Base-by-base conservation (phyloP, 805 yeast species). In the Kodamaea neixiangensis region DNA sequence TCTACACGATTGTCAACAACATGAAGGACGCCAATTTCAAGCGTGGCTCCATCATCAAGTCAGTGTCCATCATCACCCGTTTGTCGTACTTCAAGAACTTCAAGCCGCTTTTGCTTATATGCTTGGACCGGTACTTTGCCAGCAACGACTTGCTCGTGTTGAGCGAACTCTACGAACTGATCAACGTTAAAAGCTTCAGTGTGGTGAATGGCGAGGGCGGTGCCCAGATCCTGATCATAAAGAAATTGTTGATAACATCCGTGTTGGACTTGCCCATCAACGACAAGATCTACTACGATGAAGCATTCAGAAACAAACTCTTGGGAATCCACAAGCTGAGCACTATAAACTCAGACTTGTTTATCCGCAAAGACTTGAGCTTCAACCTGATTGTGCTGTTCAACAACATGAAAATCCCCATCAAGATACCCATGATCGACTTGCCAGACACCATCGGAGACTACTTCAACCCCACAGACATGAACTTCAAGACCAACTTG, bases 11-110 rank as follows among this genome's bases (percentile, higher is more conserved):
- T 2, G 86, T 83, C 33, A 64, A 59, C 48, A 80, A 79, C 52
- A 71, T 82, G 20, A 68, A 75, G 47, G 72, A 70, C 51, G 75
- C 73, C 37, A 49, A 60, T 6, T 76, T 76, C 48, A 72, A 72
- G 48, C 71, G 92, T 58, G 91, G 91, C 1, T 79, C 83, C 2
- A 67, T 69, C 14, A 83, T 86, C 50, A 81, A 79, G 59, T 72
- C 88, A 2, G 68, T 86, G 50, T 80, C 86, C 5, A 66, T 86
- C 7, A 77, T 85, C 1, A 82, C 90, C 2, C 69, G 73, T 11
- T 65, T 81, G 47, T 65, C 75, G 33, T 81, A 73, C 59, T 82
- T 82, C 62, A 77, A 77, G 51, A 75, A 78, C 35, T 82, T 84
- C 66, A 81, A 79, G 58, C 89, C 89, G 6, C 58, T 85, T 48